A percentile compares a stretch with the other conserved stretches of the same genome.
These are phyloP conservation scores for Saccharomycopsis schoenii DNA, from an alignment of 805 yeast genomes.

Conservation along the genomic window DNA sequence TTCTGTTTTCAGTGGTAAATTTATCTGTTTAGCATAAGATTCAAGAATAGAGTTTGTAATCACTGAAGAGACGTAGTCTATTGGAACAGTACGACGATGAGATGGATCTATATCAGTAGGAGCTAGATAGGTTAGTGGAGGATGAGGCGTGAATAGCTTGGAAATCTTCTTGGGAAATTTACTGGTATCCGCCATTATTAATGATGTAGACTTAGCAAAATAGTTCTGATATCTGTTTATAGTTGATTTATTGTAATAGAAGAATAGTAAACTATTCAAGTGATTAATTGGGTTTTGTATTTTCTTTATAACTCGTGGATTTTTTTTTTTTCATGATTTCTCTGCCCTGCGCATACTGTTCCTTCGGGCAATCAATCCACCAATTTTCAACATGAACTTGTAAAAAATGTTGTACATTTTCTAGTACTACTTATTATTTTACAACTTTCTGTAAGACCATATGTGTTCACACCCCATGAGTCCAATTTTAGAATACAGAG, in stretches of 20 bases:
- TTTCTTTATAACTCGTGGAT: neutral
- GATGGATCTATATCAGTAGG: slow-evolving; percentile 40
- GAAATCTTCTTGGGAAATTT: slow-evolving; percentile 30
- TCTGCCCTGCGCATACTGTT: neutral
- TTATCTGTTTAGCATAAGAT: neutral
- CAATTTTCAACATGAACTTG: neutral
- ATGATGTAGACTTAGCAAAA: neutral
- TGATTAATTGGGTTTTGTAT: neutral
- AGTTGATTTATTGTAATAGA: neutral
- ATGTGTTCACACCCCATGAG: too few species aligned
- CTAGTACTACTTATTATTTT: neutral
- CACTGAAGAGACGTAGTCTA: slow-evolving; percentile 34
- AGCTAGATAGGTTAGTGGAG: slow-evolving; percentile 35
- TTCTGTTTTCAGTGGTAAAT: neutral
- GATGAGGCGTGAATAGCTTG: slow-evolving; percentile 43
- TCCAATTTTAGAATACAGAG: neutral
- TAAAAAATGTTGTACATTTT: neutral
- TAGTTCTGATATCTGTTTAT: too few species aligned
- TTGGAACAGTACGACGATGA: slow-evolving; percentile 31
- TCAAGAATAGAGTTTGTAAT: slow-evolving; percentile 12
- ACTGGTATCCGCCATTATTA: slow-evolving; percentile 21
- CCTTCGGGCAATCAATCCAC: neutral
- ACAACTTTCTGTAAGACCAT: too few species aligned
- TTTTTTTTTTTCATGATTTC: neutral
- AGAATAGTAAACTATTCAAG: too few species aligned